Percentiles rank a stretch among this genome's conserved stretches.
These are phyloP conservation scores for Hyphodiscus sp. DNA, from an alignment of 2,329 filamentous ascomycete genomes.

Conservation along the genomic window DNA sequence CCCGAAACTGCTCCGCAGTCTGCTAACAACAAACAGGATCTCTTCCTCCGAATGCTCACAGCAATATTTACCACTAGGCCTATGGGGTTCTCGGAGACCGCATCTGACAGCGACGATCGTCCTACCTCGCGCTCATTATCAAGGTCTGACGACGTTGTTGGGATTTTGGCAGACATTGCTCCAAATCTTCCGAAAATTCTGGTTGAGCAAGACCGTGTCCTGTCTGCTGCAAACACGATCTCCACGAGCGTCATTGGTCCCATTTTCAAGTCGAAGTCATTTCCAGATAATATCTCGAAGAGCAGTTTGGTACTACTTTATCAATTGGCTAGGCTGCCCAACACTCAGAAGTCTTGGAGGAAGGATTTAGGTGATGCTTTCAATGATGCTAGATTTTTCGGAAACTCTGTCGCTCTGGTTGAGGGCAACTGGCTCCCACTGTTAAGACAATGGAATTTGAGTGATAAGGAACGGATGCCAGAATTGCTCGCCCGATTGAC, in stretches of 20 bases:
- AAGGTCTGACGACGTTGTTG: conserved; percentile 68
- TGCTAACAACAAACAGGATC: conserved; percentile 53
- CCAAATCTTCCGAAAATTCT: conserved; percentile 77
- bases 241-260: conserved; percentile 79
- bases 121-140: conserved; percentile 21
- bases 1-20: not conserved
- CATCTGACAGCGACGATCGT: conserved; percentile 26
- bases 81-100: conserved; percentile 60
- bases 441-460: conserved; percentile 74
- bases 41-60: conserved; percentile 80
- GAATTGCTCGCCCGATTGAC: conserved; percentile 75
- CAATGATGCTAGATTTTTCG: conserved; percentile 82
- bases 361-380: conserved; percentile 90
- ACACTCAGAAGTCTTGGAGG: conserved; percentile 83
- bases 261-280: conserved; percentile 73
- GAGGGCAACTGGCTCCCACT: conserved; percentile 74
- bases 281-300: conserved; percentile 75
- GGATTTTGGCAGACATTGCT: conserved; percentile 71
- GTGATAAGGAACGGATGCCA: conserved; percentile 80
- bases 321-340: conserved; percentile 69
- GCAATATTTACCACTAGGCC: conserved; percentile 92
- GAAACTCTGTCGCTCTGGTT: conserved; percentile 58
- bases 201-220: conserved; percentile 77
- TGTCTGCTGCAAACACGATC: conserved; percentile 70
- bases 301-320: conserved; percentile 67